phyloP scores from a whole-genome alignment of 495 filamentous ascomycete genomes.

The Hypoxylon fragiforme region DNA sequence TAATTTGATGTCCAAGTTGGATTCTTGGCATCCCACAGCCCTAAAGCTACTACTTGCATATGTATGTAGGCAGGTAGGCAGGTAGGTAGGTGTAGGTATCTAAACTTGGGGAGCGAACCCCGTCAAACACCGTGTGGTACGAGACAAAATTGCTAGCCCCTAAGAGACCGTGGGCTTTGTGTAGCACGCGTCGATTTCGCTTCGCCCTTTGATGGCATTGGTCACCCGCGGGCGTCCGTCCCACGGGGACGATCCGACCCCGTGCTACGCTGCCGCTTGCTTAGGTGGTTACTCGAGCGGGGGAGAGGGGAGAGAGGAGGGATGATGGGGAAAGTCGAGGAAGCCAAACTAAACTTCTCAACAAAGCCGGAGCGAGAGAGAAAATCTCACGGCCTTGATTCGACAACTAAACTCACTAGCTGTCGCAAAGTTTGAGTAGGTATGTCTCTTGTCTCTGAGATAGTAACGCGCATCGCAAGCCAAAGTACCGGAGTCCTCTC shows the following conservation, averaged over 20 bases:
- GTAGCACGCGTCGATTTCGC: constrained; percentile 21
- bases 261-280: constrained; percentile 21
- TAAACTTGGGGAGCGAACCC: no score
- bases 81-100: no score
- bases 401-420: background rate
- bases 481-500: background rate
- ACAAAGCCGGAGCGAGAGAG: constrained; percentile 5
- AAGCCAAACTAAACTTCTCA: constrained; percentile 2
- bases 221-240: constrained; percentile 15
- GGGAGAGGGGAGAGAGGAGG: background rate
- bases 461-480: constrained; percentile 7
- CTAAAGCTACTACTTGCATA: no score
- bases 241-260: constrained; percentile 18
- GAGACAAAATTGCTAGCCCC: no score
- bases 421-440: constrained; percentile 13
- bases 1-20: constrained; percentile 7
- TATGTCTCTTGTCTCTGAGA: constrained; percentile 6
- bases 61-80: no score
- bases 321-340: constrained; percentile 7
- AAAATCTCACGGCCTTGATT: constrained; percentile 12
- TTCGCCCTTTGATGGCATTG: constrained; percentile 24
- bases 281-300: constrained; percentile 20
- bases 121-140: no score
- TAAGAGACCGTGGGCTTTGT: constrained; percentile 23
- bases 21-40: constrained; percentile 11